Base-by-base conservation (phyloP, 257 asterid genomes). In the Prunella vulgaris region DNA sequence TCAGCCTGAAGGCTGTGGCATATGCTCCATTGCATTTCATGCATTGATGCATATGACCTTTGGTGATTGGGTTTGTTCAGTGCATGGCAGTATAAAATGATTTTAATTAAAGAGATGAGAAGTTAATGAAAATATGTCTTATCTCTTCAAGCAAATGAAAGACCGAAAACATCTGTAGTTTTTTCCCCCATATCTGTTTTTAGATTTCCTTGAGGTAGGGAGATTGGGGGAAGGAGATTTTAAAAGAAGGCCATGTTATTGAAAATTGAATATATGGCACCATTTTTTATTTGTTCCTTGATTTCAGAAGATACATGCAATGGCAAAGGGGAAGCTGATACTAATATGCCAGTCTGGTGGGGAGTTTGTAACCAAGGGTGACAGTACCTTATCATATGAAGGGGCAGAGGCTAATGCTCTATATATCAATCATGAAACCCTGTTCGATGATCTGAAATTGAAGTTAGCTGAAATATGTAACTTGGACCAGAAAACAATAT, bases 401-500 rank as follows among this genome's bases (percentile, higher is more conserved):
- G 89, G 95, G 58, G 96, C 97, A 76, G 98, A 88, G 73, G 97
- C 95, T 65, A 85, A 88, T 83, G 98, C 97, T 40, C 82, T 87
- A 64, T 85, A 85, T 81, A 80, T 92, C 80, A 90, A 57, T 69
- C 77, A 79, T 17, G 96, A 88, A 18, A 85, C 95, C 44, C 40
- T 69, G 42, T 86, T 76, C 52, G 90, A 86, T 73, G 93, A 88
- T 80, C 85, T 92, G 71, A 90, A 86, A 80, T 77, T 88, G 68
- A 85, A 81, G 75, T 72, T 90, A 69, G 97, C 97, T 61, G 97
- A 90, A 80, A 74, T 85, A 87, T 82, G 80, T 79, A 84, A 90
- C 77, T 73, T 92, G 80, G 88, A 92, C 59, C 85, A 79, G 67
- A 82, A 60, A 38, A 83, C 96, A 65, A 80, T 92, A 64, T 77